Evolutionary conservation across 148 eudicot genomes (phyloP).

Genomic region (Rhododendron simsii): DNA sequence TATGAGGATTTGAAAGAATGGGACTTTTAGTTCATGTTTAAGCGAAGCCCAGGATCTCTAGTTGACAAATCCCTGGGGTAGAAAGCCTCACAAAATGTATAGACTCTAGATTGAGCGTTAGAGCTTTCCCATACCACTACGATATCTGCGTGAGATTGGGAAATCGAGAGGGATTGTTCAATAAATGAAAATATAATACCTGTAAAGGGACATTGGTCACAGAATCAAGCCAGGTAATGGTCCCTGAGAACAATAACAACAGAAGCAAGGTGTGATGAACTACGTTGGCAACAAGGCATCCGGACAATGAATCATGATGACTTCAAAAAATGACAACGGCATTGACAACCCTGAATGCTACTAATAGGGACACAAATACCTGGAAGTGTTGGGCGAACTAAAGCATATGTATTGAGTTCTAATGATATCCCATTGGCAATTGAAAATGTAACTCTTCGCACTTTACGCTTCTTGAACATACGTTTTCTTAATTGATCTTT

Average conservation of each 20-base stretch:
- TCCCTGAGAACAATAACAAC: slow-evolving; percentile 38
- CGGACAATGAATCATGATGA: not conserved
- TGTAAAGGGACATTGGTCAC: slow-evolving; percentile 80
- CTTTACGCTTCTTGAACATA: slow-evolving; percentile 87
- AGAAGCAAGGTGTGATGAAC: slow-evolving; percentile 13
- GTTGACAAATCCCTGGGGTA: not conserved
- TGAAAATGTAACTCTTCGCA: slow-evolving; percentile 66
- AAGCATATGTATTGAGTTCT: slow-evolving; percentile 83
- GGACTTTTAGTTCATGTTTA: not conserved
- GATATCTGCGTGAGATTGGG: not conserved
- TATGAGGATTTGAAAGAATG: not conserved
- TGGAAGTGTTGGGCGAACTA: slow-evolving; percentile 85
- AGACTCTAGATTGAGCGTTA: not conserved
- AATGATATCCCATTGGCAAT: slow-evolving; percentile 76
- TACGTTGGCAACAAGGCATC: not conserved
- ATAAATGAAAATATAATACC: slow-evolving; percentile 31
- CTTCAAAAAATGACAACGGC: not conserved
- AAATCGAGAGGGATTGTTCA: not conserved
- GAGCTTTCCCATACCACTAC: not conserved
- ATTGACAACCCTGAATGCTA: not conserved
- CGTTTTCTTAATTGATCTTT: slow-evolving; percentile 75
- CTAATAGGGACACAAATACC: slow-evolving; percentile 34
- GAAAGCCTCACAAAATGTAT: not conserved
- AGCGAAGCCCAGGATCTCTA: not conserved
- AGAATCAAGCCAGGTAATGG: slow-evolving; percentile 92